Evolutionary conservation across 805 yeast species (phyloP).

Genomic region (Ogataea saltuana): DNA sequence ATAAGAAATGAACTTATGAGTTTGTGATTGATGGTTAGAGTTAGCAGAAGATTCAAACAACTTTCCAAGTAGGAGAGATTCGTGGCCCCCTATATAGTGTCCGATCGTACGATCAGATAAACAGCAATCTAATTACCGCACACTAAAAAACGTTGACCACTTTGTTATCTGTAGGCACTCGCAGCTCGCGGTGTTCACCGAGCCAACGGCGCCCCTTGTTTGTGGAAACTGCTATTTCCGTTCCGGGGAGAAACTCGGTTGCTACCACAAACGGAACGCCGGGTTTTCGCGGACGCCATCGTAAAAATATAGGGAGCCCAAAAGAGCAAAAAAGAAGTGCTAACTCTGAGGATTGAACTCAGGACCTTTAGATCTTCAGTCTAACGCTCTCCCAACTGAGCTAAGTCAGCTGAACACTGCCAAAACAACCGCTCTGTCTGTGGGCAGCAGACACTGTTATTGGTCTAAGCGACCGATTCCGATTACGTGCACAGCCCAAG

Average conservation of each 20-base stretch:
- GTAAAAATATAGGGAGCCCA: neutral
- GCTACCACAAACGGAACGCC: neutral
- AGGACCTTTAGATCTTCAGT: slow-evolving; percentile 32
- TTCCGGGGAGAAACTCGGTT: neutral
- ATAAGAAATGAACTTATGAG: neutral
- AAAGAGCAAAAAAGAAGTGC: slow-evolving; percentile 13
- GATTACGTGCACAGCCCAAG: neutral
- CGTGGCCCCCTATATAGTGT: slow-evolving; percentile 1
- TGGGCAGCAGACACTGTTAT: no score
- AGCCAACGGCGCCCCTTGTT: slow-evolving; percentile 5
- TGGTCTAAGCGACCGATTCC: no score
- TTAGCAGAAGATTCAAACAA: no score
- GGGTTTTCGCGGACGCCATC: neutral
- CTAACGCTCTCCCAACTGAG: slow-evolving; percentile 33
- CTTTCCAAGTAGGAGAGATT: no score
- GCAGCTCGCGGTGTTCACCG: slow-evolving; percentile 8
- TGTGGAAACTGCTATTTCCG: neutral
- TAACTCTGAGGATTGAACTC: slow-evolving; percentile 30
- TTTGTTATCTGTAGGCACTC: slow-evolving; percentile 2
- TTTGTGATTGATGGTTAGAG: neutral
- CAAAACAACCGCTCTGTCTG: no score
- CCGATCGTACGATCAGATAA: slow-evolving; percentile 2
- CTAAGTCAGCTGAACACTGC: slow-evolving; percentile 23
- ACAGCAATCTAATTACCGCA: slow-evolving; percentile 7
- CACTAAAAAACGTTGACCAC: slow-evolving; percentile 4